Evolutionary conservation across 495 filamentous ascomycete genomes (phyloP).

Genomic region (Hypoxylon fuscum): DNA sequence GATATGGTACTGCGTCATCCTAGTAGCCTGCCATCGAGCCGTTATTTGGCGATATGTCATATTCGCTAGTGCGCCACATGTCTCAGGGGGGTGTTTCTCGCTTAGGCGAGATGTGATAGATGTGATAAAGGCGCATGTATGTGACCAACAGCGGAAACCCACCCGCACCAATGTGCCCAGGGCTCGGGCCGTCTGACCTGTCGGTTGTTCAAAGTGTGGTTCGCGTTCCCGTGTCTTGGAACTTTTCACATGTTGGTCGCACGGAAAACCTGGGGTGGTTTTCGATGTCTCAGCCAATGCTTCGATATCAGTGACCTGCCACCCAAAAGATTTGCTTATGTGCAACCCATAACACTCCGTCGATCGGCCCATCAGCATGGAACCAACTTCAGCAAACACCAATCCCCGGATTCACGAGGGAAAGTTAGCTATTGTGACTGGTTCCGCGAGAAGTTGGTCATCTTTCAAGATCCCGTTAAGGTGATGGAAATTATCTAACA

Average conservation of each 20-base stretch:
- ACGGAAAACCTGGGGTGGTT: background rate
- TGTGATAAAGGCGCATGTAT: background rate
- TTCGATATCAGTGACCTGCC: no score
- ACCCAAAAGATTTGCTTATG: no score
- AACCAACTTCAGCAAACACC: background rate
- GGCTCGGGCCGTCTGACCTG: background rate
- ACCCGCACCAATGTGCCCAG: background rate
- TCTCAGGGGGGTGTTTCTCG: background rate
- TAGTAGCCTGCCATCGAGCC: no score
- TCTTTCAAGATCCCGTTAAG: no score
- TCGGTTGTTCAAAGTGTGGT: no score
- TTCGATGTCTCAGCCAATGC: no score
- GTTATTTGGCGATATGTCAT: background rate
- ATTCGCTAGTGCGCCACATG: constrained; percentile 1
- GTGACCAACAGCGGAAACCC: background rate
- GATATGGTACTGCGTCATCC: no score
- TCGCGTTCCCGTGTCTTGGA: no score
- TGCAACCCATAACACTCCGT: background rate
- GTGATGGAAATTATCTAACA: background rate
- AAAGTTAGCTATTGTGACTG: constrained; percentile 81
- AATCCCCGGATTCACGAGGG: constrained; percentile 54
- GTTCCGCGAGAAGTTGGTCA: constrained; percentile 72
- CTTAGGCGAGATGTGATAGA: background rate
- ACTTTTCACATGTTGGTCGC: background rate
- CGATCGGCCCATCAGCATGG: background rate